Evolutionary conservation across 148 eudicot species (phyloP), one percentile per base, ranked within the genome.

Genomic region (Silene uniflora): DNA sequence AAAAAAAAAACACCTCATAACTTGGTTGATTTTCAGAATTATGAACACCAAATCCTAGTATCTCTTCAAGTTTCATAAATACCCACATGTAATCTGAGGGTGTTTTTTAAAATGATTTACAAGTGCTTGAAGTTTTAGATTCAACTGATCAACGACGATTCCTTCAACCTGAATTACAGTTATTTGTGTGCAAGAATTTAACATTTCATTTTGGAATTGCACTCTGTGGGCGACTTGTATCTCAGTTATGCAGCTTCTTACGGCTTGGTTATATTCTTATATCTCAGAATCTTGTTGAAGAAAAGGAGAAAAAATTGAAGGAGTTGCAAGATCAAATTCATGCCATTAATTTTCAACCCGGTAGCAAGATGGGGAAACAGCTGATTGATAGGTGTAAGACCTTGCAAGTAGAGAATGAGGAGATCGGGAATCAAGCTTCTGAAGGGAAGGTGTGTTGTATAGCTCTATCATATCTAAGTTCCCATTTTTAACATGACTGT

Each of bases 381-480:
- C 85, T 96, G 66, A 92, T 96, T 97, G 97, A 91, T 1, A 92
- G 93, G 82, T 96, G 99, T 81, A 89, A 87, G 86, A 89, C 93
- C 65, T 82, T 96, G 80, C 97, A 89, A 76, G 93, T 91, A 84
- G 99, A 96, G 89, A 96, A 96, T 82, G 99, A 92, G 84, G 99
- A 96, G 85, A 96, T 96, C 47, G 99, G 99, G 59, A 89, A 89
- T 79, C 98, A 89, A 85, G 95, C 98, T 69, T 92, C 91, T 65
- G 99, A 96, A 79, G 99, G 99, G 78, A 96, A 92, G 99, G 99
- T 96, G 86, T 42, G 73, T 62, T 22, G 46, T 55, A 17, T 47
- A 3, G 18, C 6, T 47, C n/a, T 32, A 10, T 47, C 35, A 54
- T 24, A 25, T 10, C 1, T 52, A 17, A 25, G 24, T 12, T 60